Evolutionary conservation across 345 rosid species (phyloP).

Genomic region (Aquilaria yunnanensis): DNA sequence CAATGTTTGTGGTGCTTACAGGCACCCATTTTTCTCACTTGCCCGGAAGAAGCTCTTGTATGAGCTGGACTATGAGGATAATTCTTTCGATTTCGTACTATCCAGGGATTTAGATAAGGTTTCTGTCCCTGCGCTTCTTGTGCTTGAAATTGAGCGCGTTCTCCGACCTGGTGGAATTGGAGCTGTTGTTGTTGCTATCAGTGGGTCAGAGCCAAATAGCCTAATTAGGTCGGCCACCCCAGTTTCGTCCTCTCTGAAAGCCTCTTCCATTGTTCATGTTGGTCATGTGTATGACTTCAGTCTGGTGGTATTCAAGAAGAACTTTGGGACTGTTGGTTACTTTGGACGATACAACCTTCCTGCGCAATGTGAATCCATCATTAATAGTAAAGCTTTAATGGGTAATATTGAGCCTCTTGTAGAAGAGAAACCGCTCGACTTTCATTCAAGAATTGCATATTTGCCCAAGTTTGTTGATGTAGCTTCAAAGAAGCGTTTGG

Average conservation of each 20-base stretch:
- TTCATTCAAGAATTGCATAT: constrained; percentile 39
- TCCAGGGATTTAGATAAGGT: constrained; percentile 57
- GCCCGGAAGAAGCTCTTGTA: constrained; percentile 47
- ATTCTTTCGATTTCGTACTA: constrained; percentile 62
- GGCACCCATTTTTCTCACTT: constrained; percentile 52
- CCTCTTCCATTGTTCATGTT: constrained; percentile 62
- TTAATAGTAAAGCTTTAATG: constrained; percentile 37
- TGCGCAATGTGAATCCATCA: constrained; percentile 46
- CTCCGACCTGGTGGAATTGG: constrained; percentile 77
- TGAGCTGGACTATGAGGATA: constrained; percentile 54
- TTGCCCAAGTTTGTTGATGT: constrained; percentile 59
- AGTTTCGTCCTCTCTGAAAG: constrained; percentile 58
- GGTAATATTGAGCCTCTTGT: constrained; percentile 56
- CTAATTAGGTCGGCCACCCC: constrained; percentile 74
- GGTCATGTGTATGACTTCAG: constrained; percentile 47
- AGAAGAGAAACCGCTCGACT: constrained; percentile 30
- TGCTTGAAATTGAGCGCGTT: constrained; percentile 81
- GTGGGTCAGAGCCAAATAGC: constrained; percentile 39
- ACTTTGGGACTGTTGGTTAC: constrained; percentile 24
- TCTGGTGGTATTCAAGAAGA: constrained; percentile 68
- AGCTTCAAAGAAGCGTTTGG: constrained; percentile 41
- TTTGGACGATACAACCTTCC: constrained; percentile 50
- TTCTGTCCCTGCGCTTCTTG: constrained; percentile 68
- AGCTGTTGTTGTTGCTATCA: constrained; percentile 57
- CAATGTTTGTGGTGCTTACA: constrained; percentile 40